A percentile compares a stretch with the other conserved stretches of the same genome.
Conservation (phyloP, 371 early-diverging fungal genomes). For the Mucor lusitanicus region DNA sequence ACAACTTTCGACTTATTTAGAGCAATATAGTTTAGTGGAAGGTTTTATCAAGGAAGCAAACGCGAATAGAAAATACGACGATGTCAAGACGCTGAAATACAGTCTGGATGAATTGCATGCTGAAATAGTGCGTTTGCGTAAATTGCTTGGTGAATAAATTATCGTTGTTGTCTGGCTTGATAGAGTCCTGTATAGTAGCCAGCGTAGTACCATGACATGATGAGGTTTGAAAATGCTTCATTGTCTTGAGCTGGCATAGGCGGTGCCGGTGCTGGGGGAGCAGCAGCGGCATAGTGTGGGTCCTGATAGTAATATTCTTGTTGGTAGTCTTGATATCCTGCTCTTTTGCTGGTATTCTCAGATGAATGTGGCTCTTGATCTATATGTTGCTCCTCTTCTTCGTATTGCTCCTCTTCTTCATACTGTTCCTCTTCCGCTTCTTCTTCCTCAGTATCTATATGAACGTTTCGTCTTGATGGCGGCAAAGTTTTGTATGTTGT, state of each 20-base stretch:
- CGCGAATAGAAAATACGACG: slow-evolving; percentile 78
- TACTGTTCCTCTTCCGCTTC: slow-evolving; percentile 9
- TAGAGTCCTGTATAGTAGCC: slow-evolving; percentile 79
- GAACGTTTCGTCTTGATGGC: not conserved
- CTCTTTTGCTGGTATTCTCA: not conserved
- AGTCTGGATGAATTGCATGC: slow-evolving; percentile 73
- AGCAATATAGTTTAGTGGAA: slow-evolving; percentile 69
- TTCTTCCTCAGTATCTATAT: not conserved
- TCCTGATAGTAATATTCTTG: not conserved
- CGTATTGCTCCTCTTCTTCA: not conserved
- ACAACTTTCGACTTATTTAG: slow-evolving; percentile 68
- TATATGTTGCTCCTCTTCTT: not conserved
- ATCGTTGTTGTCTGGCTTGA: slow-evolving; percentile 29
- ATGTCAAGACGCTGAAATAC: slow-evolving; percentile 70
- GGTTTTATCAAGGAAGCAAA: slow-evolving; percentile 77
- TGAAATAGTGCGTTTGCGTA: slow-evolving; percentile 60
- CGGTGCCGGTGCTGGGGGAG: not conserved
- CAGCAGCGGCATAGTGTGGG: not conserved
- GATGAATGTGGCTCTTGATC: not conserved
- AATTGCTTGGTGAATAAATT: slow-evolving; percentile 1
- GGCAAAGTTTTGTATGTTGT: not conserved
- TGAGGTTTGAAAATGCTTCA: slow-evolving; percentile 47
- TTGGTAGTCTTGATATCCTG: not conserved
- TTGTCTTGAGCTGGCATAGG: slow-evolving; percentile 7
- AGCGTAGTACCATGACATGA: slow-evolving; percentile 80